phyloP scores from a whole-genome alignment of 2,329 filamentous ascomycete species.

The Nemania serpens region DNA sequence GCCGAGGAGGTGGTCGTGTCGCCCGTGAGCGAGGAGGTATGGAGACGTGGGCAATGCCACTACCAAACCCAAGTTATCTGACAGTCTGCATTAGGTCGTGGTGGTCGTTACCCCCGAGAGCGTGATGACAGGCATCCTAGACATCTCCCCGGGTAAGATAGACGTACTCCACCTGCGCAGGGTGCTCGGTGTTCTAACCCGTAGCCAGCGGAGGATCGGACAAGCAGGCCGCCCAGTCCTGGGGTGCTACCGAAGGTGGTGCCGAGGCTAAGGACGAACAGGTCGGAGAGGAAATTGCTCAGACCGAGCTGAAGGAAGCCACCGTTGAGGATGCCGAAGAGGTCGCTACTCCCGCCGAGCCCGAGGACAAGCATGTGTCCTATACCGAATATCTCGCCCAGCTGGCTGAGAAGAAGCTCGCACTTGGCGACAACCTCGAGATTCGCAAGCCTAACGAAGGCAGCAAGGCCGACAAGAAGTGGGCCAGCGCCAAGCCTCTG shows the following conservation, averaged over 20 bases:
- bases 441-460: constrained; percentile 94
- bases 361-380: constrained; percentile 87
- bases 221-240: constrained; percentile 87
- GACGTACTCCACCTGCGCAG: neutral
- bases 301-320: constrained; percentile 78
- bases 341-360: constrained; percentile 58
- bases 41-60: constrained; percentile 31
- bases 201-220: constrained; percentile 67
- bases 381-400: constrained; percentile 85
- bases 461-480: constrained; percentile 86
- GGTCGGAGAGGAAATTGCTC: constrained; percentile 86
- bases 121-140: constrained; percentile 62
- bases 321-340: constrained; percentile 52
- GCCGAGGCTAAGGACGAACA: constrained; percentile 91
- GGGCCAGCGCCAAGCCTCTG: constrained; percentile 79
- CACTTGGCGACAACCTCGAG: constrained; percentile 66
- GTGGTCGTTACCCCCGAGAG: constrained; percentile 56
- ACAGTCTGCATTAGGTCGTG: constrained; percentile 52
- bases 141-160: constrained; percentile 52
- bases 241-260: constrained; percentile 81
- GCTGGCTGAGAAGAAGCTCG: constrained; percentile 73
- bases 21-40: constrained; percentile 66
- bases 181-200: constrained; percentile 9
- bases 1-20: constrained; percentile 65
- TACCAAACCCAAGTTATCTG: constrained; percentile 15